These are phyloP conservation scores for Populus deltoides DNA, from an alignment of 345 rosid genomes.

Conservation along the genomic window DNA sequence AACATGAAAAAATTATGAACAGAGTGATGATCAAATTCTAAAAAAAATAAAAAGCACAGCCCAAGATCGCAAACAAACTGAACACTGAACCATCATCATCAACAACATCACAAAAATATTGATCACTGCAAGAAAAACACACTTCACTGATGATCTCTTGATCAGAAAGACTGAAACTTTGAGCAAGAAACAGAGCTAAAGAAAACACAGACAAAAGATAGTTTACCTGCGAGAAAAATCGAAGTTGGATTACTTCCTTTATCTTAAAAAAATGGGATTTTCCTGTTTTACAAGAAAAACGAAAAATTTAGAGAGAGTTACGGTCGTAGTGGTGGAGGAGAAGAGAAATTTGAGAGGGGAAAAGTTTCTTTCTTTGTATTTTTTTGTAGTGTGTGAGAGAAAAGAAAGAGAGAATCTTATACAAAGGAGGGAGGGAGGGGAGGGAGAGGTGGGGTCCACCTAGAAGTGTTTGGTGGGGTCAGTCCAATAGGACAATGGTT, in stretches of 20 bases:
- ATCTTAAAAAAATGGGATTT: not conserved
- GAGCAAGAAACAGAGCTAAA: not conserved
- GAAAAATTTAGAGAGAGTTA: not conserved
- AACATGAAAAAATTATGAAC: not conserved
- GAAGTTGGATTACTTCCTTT: not conserved
- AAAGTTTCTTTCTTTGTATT: not conserved
- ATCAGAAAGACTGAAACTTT: no score
- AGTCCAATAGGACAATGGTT: conserved; percentile 21
- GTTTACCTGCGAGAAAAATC: not conserved
- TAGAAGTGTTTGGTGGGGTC: conserved; percentile 20
- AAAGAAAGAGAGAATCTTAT: conserved; percentile 24
- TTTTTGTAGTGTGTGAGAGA: not conserved
- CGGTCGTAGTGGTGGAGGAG: not conserved
- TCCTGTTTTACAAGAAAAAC: not conserved
- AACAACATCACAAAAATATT: not conserved
- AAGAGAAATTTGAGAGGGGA: not conserved
- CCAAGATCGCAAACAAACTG: not conserved
- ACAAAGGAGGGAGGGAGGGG: conserved; percentile 16
- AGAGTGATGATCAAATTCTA: not conserved
- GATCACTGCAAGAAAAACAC: no score
- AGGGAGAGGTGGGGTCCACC: not conserved
- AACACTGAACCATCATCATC: not conserved
- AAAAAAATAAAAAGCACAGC: not conserved
- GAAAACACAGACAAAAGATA: not conserved
- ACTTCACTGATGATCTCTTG: no score